These are phyloP conservation scores for Neurospora pannonica DNA, from an alignment of 495 filamentous ascomycete genomes.

Conservation along the genomic window DNA sequence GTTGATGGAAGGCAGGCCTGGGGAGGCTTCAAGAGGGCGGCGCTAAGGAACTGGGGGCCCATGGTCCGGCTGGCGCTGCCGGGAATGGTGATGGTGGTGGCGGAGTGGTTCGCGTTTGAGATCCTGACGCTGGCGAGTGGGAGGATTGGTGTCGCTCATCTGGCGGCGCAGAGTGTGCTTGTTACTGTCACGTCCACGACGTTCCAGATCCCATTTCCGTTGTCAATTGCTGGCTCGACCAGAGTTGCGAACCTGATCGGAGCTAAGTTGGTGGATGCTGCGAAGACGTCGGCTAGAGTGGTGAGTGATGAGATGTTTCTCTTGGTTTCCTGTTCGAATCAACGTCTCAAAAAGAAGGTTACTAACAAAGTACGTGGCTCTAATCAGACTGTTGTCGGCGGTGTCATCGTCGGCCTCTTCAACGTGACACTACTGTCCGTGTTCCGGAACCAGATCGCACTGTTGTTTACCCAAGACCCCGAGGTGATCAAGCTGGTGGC, in stretches of 20 bases:
- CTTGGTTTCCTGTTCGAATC: background rate
- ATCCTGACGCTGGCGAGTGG: conserved; percentile 64
- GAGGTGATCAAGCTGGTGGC: conserved; percentile 73
- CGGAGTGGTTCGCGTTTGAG: conserved; percentile 81
- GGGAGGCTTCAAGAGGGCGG: conserved; percentile 68
- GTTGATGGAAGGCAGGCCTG: conserved; percentile 74
- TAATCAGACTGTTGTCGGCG: conserved; percentile 45
- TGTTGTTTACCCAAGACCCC: conserved; percentile 69
- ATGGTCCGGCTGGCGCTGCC: conserved; percentile 82
- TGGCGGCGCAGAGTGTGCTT: conserved; percentile 55
- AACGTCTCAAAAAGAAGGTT: background rate
- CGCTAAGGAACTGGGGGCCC: conserved; percentile 71
- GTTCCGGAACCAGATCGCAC: conserved; percentile 58
- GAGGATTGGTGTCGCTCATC: conserved; percentile 57
- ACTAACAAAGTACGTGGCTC: conserved; percentile 5
- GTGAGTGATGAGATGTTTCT: conserved; percentile 24
- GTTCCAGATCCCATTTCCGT: conserved; percentile 53
- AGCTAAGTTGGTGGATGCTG: conserved; percentile 59
- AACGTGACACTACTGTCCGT: conserved; percentile 59
- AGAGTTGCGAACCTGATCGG: conserved; percentile 58
- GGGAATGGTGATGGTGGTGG: conserved; percentile 84
- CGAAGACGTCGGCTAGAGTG: conserved; percentile 61
- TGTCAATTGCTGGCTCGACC: conserved; percentile 54
- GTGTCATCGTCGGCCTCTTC: conserved; percentile 60
- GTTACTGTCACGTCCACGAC: conserved; percentile 45